Percentiles rank a stretch among this genome's conserved stretches.
Evolutionary conservation across 805 yeast genomes (phyloP).

Genomic region (Saturnispora sanitii): DNA sequence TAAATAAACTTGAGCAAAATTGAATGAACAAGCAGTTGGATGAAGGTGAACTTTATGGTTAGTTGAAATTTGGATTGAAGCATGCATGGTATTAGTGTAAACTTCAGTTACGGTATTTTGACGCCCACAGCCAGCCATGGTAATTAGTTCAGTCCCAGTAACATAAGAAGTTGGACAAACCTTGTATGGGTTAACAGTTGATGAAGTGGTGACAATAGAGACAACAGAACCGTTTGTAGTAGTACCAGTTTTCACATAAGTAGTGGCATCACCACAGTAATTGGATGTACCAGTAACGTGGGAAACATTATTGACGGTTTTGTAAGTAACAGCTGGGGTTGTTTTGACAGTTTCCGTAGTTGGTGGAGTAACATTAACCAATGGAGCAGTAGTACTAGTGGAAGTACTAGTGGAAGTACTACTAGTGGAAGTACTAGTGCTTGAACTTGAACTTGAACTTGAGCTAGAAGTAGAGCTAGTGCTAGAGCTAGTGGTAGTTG

Average conservation of each 20-base stretch:
- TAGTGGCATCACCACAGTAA: too few relatives aligned
- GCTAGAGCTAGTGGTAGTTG: constrained; percentile 9
- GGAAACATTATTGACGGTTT: too few relatives aligned
- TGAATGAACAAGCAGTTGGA: constrained; percentile 10
- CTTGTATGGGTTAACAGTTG: not conserved
- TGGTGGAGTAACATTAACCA: constrained; percentile 4
- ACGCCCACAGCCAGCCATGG: constrained; percentile 5
- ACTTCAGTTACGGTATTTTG: constrained; percentile 3
- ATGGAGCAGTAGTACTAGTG: constrained; percentile 5
- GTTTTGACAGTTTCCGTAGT: constrained; percentile 6
- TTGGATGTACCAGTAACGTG: too few relatives aligned
- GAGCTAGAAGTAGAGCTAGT: too few relatives aligned
- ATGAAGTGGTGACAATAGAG: constrained; percentile 7
- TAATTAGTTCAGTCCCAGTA: not conserved
- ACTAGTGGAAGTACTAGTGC: not conserved
- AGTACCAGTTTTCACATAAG: too few relatives aligned
- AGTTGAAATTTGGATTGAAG: not conserved
- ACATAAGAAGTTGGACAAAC: not conserved
- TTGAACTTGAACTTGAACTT: too few relatives aligned
- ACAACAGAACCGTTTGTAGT: too few relatives aligned
- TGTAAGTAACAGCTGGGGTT: constrained; percentile 12
- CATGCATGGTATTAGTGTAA: not conserved
- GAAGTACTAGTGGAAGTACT: constrained; percentile 9
- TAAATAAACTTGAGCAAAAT: constrained; percentile 39
- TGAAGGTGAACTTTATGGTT: constrained; percentile 5